phyloP scores from a whole-genome alignment of 768 basidiomycete genomes.

The Galerina marginata region DNA sequence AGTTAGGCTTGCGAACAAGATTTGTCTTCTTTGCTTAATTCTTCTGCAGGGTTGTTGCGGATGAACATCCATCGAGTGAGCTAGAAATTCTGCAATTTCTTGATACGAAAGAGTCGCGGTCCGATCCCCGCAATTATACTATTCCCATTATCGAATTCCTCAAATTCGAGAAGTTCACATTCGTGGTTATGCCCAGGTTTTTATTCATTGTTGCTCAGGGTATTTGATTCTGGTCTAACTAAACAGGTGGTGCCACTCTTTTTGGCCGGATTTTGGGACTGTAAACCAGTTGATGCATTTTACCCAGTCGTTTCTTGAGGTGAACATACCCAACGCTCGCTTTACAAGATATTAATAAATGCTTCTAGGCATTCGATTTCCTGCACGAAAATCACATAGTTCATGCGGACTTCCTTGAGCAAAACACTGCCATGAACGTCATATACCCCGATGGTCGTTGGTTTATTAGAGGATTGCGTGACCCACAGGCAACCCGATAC shows the following conservation, averaged over 20 bases:
- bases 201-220: neutral
- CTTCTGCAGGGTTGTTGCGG: neutral
- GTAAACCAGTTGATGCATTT: neutral
- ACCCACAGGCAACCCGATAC: conserved; percentile 2
- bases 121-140: conserved; percentile 19
- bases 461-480: neutral
- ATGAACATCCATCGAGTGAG: neutral
- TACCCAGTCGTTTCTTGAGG: neutral
- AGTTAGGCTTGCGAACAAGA: conserved; percentile 5
- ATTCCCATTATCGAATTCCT: conserved; percentile 19
- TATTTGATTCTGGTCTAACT: neutral
- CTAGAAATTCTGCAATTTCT: conserved; percentile 4
- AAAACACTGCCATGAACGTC: conserved; percentile 15
- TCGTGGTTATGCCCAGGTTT: conserved; percentile 23
- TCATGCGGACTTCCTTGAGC: conserved; percentile 13
- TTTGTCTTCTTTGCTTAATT: neutral
- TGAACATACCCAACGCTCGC: neutral
- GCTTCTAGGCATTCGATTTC: conserved; percentile 17
- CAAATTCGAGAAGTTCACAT: conserved; percentile 10
- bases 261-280: conserved; percentile 2
- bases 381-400: conserved; percentile 20
- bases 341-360: neutral
- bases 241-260: conserved; percentile 11
- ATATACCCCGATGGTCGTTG: neutral
- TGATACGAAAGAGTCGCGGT: neutral